A percentile compares a stretch with the other conserved stretches of the same genome.
phyloP scores from a whole-genome alignment of 257 asterid species.

The Gardenia jasminoides region DNA sequence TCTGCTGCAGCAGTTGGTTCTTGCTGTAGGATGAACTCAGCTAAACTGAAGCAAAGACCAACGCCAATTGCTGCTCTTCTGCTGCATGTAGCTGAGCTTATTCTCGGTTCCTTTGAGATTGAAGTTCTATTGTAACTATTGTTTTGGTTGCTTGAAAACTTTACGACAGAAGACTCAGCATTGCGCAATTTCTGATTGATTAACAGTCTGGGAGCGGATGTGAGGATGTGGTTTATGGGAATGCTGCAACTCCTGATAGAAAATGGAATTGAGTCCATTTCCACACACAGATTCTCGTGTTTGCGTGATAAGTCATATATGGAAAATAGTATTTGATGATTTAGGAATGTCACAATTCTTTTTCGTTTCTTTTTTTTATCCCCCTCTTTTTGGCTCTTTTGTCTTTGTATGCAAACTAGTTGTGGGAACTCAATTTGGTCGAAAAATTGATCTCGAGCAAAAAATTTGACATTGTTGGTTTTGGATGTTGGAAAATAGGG shows the following conservation, averaged over 20 bases:
- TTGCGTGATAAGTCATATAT: not conserved
- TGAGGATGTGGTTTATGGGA: not conserved
- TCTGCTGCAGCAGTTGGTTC: constrained; percentile 19
- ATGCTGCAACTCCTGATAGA: constrained; percentile 14
- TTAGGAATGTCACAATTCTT: no score
- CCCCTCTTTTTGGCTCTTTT: no score
- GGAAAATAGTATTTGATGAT: not conserved
- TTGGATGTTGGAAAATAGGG: no score
- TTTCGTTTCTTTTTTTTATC: no score
- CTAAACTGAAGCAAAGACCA: constrained; percentile 21
- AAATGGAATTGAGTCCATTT: constrained; percentile 26
- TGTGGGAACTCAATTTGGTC: no score
- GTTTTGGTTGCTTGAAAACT: constrained; percentile 2
- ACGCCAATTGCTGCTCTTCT: constrained; percentile 38
- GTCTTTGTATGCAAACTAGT: no score
- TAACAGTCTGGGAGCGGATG: not conserved
- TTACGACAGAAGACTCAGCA: constrained; percentile 5
- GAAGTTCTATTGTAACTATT: not conserved
- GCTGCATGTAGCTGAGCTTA: not conserved
- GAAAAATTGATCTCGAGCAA: no score
- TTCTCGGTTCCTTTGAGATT: not conserved
- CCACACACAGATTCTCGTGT: not conserved
- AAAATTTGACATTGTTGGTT: no score
- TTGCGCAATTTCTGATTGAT: not conserved
- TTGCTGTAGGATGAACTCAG: constrained; percentile 8